These are phyloP conservation scores for Aspergillus indologenus DNA, from an alignment of 495 filamentous ascomycete species.

Conservation along the genomic window DNA sequence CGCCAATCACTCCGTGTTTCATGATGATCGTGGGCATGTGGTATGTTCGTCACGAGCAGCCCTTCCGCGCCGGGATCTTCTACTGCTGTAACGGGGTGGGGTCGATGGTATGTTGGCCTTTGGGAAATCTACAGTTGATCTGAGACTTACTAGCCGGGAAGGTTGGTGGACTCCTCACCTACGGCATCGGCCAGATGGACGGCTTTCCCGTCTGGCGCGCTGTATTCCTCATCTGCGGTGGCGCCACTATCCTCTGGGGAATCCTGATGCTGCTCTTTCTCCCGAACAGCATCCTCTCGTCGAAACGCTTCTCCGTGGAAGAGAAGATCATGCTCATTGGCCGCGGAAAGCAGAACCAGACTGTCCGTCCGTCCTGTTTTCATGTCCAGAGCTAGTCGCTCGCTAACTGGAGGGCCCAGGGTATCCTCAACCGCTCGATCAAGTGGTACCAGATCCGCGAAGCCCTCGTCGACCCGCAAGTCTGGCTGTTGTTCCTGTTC, in stretches of 20 bases:
- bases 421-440: conserved; percentile 40
- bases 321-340: conserved; percentile 41
- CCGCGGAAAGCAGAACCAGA: conserved; percentile 36
- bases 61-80: conserved; percentile 36
- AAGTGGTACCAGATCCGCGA: conserved; percentile 48
- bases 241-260: conserved; percentile 38
- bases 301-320: conserved; percentile 35
- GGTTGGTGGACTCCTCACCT: conserved; percentile 45
- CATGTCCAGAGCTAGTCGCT: too few relatives aligned
- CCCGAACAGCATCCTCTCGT: conserved; percentile 36
- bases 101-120: conserved; percentile 30
- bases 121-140: neutral
- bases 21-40: conserved; percentile 39
- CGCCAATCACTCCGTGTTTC: conserved; percentile 42
- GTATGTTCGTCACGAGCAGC: conserved; percentile 29
- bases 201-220: conserved; percentile 41
- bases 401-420: conserved; percentile 6
- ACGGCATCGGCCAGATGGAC: conserved; percentile 48
- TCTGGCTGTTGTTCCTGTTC: conserved; percentile 38
- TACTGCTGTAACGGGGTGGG: conserved; percentile 48
- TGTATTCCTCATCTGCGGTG: conserved; percentile 39
- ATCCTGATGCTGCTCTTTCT: conserved; percentile 35
- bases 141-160: neutral
- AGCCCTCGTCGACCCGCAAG: conserved; percentile 38
- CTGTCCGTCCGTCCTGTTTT: conserved; percentile 9